These are phyloP conservation scores for Phytophthora podocarpi DNA, from an alignment of 352 stramenopile species.

Conservation along the genomic window DNA sequence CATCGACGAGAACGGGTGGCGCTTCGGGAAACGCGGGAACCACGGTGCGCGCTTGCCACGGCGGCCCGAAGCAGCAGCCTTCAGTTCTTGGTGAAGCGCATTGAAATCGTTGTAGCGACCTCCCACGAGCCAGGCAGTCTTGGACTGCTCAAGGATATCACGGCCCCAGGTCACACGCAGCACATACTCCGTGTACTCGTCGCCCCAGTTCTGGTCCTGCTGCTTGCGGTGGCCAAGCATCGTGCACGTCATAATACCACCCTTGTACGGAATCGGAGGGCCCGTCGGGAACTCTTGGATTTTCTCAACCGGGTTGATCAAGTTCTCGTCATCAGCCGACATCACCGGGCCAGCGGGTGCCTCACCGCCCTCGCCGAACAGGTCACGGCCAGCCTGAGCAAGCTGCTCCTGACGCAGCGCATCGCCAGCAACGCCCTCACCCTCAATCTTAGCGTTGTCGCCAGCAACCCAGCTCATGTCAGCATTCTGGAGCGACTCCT, in stretches of 20 bases:
- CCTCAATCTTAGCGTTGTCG: constrained; percentile 81
- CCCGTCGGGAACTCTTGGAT: constrained; percentile 91
- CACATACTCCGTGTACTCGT: constrained; percentile 92
- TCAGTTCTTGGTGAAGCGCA: constrained; percentile 88
- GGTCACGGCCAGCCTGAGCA: constrained; percentile 79
- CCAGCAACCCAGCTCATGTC: constrained; percentile 88
- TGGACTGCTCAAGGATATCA: constrained; percentile 88
- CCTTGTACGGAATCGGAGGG: constrained; percentile 91
- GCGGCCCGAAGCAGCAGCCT: constrained; percentile 80
- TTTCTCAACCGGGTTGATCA: constrained; percentile 85
- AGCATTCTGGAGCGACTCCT: constrained; percentile 83
- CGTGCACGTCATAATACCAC: constrained; percentile 88
- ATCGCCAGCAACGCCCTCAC: constrained; percentile 77
- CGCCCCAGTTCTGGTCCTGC: constrained; percentile 90
- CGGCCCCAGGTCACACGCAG: constrained; percentile 87
- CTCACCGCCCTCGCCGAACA: constrained; percentile 86
- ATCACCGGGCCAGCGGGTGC: constrained; percentile 78
- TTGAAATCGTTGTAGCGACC: constrained; percentile 92
- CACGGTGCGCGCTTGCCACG: constrained; percentile 87
- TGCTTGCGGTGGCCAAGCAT: constrained; percentile 90
- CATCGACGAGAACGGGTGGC: constrained; percentile 90
- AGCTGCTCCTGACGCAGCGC: constrained; percentile 80
- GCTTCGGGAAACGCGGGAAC: constrained; percentile 91
- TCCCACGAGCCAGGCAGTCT: constrained; percentile 89
- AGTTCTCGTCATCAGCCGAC: constrained; percentile 87